Evolutionary conservation across 768 basidiomycete species (phyloP).

Genomic region (Mrakia hoshinonis): DNA sequence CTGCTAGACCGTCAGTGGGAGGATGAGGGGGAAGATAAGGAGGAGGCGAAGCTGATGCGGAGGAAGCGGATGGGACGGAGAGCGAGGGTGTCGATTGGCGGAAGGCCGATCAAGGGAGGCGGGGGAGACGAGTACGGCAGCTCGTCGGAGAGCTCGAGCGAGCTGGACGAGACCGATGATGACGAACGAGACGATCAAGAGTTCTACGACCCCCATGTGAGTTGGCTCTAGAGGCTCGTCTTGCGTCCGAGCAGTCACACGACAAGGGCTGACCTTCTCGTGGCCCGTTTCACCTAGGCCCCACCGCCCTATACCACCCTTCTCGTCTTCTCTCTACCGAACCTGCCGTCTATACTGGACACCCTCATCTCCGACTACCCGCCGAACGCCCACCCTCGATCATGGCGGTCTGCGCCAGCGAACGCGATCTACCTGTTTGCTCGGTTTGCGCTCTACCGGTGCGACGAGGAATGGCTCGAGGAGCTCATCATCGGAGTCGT

Average conservation of each 20-base stretch:
- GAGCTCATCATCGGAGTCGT: constrained; percentile 84
- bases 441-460: constrained; percentile 63
- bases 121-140: constrained; percentile 38
- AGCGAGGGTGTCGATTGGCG: constrained; percentile 53
- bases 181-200: constrained; percentile 46
- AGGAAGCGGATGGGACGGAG: constrained; percentile 3
- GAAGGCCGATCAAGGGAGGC: constrained; percentile 46
- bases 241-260: no score
- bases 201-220: not conserved
- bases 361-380: constrained; percentile 69
- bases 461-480: constrained; percentile 84
- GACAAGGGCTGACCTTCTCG: not conserved
- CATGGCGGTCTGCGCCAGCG: constrained; percentile 64
- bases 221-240: not conserved
- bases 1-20: constrained; percentile 14
- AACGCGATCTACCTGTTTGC: constrained; percentile 83
- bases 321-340: constrained; percentile 82
- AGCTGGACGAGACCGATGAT: constrained; percentile 46
- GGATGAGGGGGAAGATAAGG: constrained; percentile 17
- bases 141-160: constrained; percentile 42
- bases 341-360: constrained; percentile 68
- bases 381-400: constrained; percentile 53
- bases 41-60: constrained; percentile 15
- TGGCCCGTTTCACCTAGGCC: not conserved
- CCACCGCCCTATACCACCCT: constrained; percentile 67